phyloP scores from a whole-genome alignment of 2,329 filamentous ascomycete species.

The Nothopassalora personata region DNA sequence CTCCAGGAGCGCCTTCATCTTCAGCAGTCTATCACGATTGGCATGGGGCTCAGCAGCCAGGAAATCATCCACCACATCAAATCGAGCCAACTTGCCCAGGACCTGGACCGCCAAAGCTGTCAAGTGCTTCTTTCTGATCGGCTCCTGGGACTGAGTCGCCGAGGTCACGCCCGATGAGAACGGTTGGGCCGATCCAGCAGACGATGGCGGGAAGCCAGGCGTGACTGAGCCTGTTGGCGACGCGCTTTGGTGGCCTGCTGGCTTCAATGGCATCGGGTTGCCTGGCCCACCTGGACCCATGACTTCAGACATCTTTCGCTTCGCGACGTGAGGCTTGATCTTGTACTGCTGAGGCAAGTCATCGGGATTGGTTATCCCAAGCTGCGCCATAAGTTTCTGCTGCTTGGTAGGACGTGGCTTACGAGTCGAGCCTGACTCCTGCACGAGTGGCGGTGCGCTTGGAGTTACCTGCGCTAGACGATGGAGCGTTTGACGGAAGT shows the following conservation, averaged over 20 bases:
- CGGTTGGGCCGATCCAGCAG: slow-evolving; percentile 15
- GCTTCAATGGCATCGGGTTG: slow-evolving; percentile 25
- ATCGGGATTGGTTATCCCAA: slow-evolving; percentile 84
- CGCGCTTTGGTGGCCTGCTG: slow-evolving; percentile 21
- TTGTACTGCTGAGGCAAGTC: slow-evolving; percentile 79
- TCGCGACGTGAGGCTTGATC: slow-evolving; percentile 67
- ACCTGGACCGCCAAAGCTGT: slow-evolving; percentile 28
- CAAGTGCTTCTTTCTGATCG: slow-evolving; percentile 20
- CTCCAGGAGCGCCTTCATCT: slow-evolving; percentile 22
- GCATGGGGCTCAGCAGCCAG: slow-evolving; percentile 26
- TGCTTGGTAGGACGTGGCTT: slow-evolving; percentile 96
- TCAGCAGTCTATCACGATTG: slow-evolving; percentile 23
- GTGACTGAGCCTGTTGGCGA: slow-evolving; percentile 25
- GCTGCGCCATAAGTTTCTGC: slow-evolving; percentile 85
- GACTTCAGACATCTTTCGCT: slow-evolving; percentile 54
- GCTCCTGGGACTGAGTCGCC: slow-evolving; percentile 8
- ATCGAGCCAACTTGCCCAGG: slow-evolving; percentile 20
- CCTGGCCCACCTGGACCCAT: slow-evolving; percentile 19
- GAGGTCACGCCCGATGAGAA: slow-evolving; percentile 14
- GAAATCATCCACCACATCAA: slow-evolving; percentile 25
- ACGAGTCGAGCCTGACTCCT: slow-evolving; percentile 82
- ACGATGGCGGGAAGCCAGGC: slow-evolving; percentile 16
- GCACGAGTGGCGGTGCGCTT: slow-evolving; percentile 75
- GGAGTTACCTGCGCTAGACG: slow-evolving; percentile 90
- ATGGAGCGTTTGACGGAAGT: slow-evolving; percentile 91